Conservation (phyloP, 257 asterid genomes). For the Capsicum rhomboideum region DNA sequence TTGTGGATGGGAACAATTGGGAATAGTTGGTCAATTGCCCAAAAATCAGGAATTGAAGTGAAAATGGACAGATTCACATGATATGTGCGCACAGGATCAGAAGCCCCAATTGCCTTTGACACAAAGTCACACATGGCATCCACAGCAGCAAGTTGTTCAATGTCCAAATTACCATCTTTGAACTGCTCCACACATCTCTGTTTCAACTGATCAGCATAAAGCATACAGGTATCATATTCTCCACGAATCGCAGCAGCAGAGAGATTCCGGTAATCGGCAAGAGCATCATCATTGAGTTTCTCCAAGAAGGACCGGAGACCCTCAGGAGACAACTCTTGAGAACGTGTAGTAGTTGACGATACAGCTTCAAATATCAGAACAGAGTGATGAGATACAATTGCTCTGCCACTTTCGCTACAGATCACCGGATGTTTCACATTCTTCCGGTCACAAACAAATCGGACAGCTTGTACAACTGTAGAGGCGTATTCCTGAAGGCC, state of each 20-base stretch:
- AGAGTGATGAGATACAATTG: conserved; percentile 94
- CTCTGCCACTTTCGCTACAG: conserved; percentile 98
- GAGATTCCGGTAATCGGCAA: conserved; percentile 47
- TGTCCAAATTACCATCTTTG: conserved; percentile 65
- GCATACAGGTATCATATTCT: conserved; percentile 52
- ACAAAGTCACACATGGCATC: conserved; percentile 75
- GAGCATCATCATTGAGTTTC: conserved; percentile 48
- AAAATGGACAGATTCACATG: conserved; percentile 74
- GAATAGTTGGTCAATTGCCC: conserved; percentile 86
- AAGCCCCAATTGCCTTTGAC: conserved; percentile 53
- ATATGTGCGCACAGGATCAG: conserved; percentile 60
- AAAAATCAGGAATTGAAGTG: conserved; percentile 94
- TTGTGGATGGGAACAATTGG: conserved; percentile 88
- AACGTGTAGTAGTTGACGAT: conserved; percentile 42
- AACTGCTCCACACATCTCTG: conserved; percentile 81
- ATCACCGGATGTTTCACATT: conserved; percentile 69
- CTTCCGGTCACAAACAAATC: conserved; percentile 51
- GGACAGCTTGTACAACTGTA: conserved; percentile 70
- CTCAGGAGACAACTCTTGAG: conserved; percentile 29
- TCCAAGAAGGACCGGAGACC: conserved; percentile 49
- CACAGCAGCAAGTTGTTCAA: conserved; percentile 78
- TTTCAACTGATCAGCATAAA: conserved; percentile 75
- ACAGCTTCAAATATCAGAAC: conserved; percentile 70
- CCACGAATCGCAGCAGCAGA: conserved; percentile 61
- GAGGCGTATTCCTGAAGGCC: conserved; percentile 70